Evolutionary conservation across 2,329 filamentous ascomycete species (phyloP).

Genomic region (Colletotrichum ledebouriae): DNA sequence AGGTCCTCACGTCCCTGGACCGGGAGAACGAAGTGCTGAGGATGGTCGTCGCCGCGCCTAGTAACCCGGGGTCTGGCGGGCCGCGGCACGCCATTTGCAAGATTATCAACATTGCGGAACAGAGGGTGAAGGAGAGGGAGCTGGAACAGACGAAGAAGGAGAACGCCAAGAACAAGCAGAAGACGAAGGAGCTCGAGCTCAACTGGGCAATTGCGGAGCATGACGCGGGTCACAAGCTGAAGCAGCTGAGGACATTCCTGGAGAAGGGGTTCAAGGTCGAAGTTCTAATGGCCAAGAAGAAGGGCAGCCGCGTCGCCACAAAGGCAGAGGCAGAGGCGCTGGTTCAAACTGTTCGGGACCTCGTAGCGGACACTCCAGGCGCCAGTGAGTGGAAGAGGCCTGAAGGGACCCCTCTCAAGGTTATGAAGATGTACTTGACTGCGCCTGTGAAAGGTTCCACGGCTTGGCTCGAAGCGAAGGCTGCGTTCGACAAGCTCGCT

Average conservation of each 20-base stretch:
- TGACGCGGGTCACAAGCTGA: constrained; percentile 80
- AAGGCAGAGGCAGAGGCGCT: constrained; percentile 72
- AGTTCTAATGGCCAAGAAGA: constrained; percentile 75
- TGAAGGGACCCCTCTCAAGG: constrained; percentile 60
- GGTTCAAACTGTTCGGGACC: constrained; percentile 58
- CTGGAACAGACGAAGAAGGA: constrained; percentile 60
- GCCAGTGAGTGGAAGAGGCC: constrained; percentile 60
- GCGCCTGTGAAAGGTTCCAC: constrained; percentile 37
- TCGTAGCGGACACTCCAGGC: constrained; percentile 49
- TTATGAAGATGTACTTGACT: constrained; percentile 60
- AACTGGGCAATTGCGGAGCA: constrained; percentile 87
- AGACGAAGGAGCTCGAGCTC: constrained; percentile 84
- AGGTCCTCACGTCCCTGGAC: constrained; percentile 58
- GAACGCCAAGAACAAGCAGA: constrained; percentile 52
- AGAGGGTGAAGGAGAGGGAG: constrained; percentile 59
- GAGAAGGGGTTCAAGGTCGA: constrained; percentile 82
- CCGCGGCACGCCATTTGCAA: constrained; percentile 74
- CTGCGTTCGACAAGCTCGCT: not conserved
- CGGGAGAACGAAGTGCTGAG: constrained; percentile 55
- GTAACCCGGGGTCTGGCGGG: constrained; percentile 44
- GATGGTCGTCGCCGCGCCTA: constrained; percentile 49
- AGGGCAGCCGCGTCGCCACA: constrained; percentile 71
- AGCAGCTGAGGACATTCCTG: constrained; percentile 77
- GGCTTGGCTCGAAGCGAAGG: not conserved
- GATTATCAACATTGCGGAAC: constrained; percentile 71